Evolutionary conservation across 2,329 filamentous ascomycete species (phyloP), one percentile per base, ranked within the genome.

Genomic region (Cytospora chrysosperma): DNA sequence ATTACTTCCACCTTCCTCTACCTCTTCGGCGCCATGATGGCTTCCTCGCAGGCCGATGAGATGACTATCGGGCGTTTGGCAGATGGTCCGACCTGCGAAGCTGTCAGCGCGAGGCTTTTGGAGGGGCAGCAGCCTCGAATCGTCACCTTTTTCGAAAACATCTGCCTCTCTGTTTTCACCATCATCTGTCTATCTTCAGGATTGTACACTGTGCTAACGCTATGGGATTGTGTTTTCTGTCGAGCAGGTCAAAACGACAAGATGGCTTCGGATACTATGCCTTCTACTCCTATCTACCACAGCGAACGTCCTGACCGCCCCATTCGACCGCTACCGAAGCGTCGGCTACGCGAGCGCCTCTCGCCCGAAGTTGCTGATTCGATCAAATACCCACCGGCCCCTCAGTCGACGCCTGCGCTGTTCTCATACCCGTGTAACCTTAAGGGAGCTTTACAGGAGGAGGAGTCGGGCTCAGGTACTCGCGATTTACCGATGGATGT

Each of bases 311-410:
- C 92, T 69, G 91, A 96, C 74, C 89, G 95, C 76, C 90, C 94
- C 66, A 99, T 99, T 74, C 89, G 93, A 73, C 95, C 95, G 62
- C 81, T 99, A 65, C 95, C 95, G 51, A 95, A 91, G 78, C 90
- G 93, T 72, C 89, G 91, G 68, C 84, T 99, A 61, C 91, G 93
- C 71, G 93, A 95, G 74, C 88, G 92, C 62, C 82, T 99, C 59
- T 93, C 94, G 34, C 89, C 91, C 65, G 92, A 96, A 75, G 88
- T 91, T 70, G 92, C 91, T 62, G 88, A 90, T 59, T 86, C 89
- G 32, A 95, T 97, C 70, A 83, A 88, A 69, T 97, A 92, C 70
- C 93, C 94, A 10, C 87, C 91, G 4, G 85, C 88, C 17, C 89
- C 88, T n/a, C 84, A 88, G 43, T 84, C 87, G 27, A 84, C 85